phyloP scores from a whole-genome alignment of 2,329 filamentous ascomycete species.

The Aspergillus sp. region DNA sequence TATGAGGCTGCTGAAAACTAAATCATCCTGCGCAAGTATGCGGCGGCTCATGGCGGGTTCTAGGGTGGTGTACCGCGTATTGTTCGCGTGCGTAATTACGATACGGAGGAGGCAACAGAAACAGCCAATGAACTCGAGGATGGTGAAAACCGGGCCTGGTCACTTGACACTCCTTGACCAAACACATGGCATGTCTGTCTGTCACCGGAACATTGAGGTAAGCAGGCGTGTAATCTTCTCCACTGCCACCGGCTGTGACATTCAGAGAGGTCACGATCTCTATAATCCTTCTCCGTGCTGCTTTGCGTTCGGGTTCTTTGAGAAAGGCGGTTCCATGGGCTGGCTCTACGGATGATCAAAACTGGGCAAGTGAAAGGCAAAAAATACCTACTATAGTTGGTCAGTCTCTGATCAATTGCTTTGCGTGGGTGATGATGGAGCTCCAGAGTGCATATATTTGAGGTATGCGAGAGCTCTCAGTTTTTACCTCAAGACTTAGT shows the following conservation, averaged over 20 bases:
- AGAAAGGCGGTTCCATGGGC: background rate
- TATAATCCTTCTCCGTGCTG: background rate
- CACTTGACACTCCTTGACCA: slow-evolving; percentile 34
- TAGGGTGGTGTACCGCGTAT: slow-evolving; percentile 1
- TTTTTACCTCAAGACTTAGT: background rate
- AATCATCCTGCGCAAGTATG: background rate
- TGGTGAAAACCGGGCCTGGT: slow-evolving; percentile 39
- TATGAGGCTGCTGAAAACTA: background rate
- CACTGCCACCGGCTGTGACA: slow-evolving; percentile 8
- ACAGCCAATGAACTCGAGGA: slow-evolving; percentile 28
- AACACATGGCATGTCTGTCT: slow-evolving; percentile 17
- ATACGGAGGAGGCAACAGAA: slow-evolving; percentile 12
- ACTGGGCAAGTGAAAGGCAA: background rate
- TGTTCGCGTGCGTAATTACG: slow-evolving; percentile 13
- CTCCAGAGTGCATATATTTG: background rate
- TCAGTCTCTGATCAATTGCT: too few relatives aligned
- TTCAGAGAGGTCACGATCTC: background rate
- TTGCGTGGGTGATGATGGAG: background rate
- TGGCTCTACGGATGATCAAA: background rate
- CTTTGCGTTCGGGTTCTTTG: background rate
- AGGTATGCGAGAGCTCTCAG: background rate
- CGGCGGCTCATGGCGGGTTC: background rate
- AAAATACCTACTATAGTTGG: background rate
- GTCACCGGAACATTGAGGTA: slow-evolving; percentile 14
- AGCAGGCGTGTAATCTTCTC: slow-evolving; percentile 4